Conservation (phyloP, 768 basidiomycete genomes). For the Naganishia onofrii region DNA sequence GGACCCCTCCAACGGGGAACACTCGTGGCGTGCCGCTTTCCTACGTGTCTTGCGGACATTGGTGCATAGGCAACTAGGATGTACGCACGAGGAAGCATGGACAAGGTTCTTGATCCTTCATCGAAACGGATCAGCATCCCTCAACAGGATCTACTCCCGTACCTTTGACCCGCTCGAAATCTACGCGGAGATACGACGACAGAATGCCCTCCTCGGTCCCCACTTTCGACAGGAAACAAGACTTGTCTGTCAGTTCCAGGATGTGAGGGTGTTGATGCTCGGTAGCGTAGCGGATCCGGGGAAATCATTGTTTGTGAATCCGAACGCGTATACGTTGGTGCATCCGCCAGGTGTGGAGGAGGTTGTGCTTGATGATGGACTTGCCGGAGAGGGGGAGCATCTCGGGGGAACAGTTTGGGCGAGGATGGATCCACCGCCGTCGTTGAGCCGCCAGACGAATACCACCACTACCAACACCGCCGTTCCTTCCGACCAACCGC, state of each 20-base stretch:
- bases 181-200: constrained; percentile 42
- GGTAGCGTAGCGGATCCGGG: constrained; percentile 38
- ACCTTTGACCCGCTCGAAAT: constrained; percentile 48
- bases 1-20: too few species aligned
- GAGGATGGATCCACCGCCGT: not conserved
- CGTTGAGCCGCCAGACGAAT: not conserved
- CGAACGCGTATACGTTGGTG: constrained; percentile 46
- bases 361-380: constrained; percentile 21
- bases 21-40: constrained; percentile 42
- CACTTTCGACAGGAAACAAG: constrained; percentile 41
- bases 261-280: constrained; percentile 45
- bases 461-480: not conserved
- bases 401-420: not conserved
- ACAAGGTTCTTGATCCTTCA: constrained; percentile 48
- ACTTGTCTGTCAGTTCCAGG: constrained; percentile 39
- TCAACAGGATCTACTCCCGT: constrained; percentile 48
- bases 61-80: constrained; percentile 44
- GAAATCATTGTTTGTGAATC: constrained; percentile 46
- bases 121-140: constrained; percentile 45
- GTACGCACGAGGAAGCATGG: constrained; percentile 51
- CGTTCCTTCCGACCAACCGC: not conserved
- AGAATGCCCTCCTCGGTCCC: constrained; percentile 45
- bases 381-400: not conserved
- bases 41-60: constrained; percentile 40
- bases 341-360: constrained; percentile 42